Conservation (phyloP, 306 rosid genomes). For the Fagus crenata region DNA sequence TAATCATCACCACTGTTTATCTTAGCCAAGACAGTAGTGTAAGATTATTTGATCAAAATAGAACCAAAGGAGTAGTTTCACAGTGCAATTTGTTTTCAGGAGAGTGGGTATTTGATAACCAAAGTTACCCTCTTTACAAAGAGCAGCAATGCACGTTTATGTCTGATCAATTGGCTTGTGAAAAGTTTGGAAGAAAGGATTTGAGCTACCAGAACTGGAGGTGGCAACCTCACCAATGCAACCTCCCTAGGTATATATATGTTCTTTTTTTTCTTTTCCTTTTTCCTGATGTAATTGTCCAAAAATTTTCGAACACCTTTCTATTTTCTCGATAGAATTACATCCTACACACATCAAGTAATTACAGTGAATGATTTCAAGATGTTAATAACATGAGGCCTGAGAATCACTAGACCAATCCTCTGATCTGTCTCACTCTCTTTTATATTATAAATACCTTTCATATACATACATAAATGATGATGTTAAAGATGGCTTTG, state of each 20-base stretch:
- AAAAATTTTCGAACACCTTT: no score
- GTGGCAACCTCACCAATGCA: constrained; percentile 77
- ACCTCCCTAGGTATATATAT: constrained; percentile 57
- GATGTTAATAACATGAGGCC: no score
- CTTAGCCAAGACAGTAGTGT: constrained; percentile 38
- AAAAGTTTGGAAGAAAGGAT: constrained; percentile 75
- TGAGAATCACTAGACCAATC: no score
- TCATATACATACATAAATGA: not conserved
- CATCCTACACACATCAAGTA: no score
- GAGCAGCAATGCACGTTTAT: constrained; percentile 61
- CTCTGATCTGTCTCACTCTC: not conserved
- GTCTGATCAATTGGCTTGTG: constrained; percentile 94
- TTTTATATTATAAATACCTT: no score
- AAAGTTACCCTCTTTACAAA: constrained; percentile 67
- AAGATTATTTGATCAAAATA: constrained; percentile 11
- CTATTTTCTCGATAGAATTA: no score
- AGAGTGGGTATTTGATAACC: constrained; percentile 73
- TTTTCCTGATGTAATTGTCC: not conserved
- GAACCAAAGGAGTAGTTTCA: constrained; percentile 10
- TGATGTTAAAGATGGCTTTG: constrained; percentile 8
- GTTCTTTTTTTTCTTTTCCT: not conserved
- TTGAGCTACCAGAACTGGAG: constrained; percentile 66
- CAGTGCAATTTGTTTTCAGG: constrained; percentile 68
- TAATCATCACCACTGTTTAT: constrained; percentile 51
- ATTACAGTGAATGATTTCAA: no score